Evolutionary conservation across 805 yeast species (phyloP).

Genomic region (Starmerella riodocensis): DNA sequence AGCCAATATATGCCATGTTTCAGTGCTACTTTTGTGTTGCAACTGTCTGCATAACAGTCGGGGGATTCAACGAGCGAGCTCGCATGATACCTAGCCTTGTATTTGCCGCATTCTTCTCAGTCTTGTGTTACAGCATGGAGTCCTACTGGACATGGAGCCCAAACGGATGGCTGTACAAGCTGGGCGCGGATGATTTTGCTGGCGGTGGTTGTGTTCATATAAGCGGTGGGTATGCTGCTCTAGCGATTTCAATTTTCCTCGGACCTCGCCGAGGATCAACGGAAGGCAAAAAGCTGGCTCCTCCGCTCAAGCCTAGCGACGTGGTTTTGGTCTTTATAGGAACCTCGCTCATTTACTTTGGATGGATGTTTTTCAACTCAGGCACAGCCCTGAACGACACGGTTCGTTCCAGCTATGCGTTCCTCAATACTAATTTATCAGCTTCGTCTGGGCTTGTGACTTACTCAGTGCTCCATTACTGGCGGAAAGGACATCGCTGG

Average conservation of each 20-base stretch:
- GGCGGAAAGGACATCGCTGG: constrained; percentile 61
- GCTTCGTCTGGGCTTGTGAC: constrained; percentile 36
- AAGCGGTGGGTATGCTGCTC: constrained; percentile 54
- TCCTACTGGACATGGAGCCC: constrained; percentile 68
- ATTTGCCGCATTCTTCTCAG: constrained; percentile 52
- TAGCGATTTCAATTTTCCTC: constrained; percentile 51
- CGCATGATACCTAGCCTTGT: constrained; percentile 56
- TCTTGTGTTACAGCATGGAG: constrained; percentile 55
- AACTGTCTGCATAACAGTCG: constrained; percentile 38
- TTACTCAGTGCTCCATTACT: constrained; percentile 33
- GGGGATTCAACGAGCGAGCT: constrained; percentile 60
- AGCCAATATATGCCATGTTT: constrained; percentile 10
- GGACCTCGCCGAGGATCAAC: constrained; percentile 46
- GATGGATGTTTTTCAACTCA: constrained; percentile 67
- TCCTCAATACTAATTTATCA: constrained; percentile 41
- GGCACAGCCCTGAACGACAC: constrained; percentile 38
- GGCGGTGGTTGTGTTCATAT: constrained; percentile 69
- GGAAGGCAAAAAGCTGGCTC: not conserved
- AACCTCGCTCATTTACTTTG: constrained; percentile 56
- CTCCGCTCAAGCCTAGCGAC: constrained; percentile 43
- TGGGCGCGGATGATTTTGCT: constrained; percentile 57
- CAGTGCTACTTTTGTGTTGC: constrained; percentile 12
- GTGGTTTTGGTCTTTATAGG: constrained; percentile 53
- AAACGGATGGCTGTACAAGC: constrained; percentile 46
- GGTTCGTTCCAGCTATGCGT: constrained; percentile 30